Base-by-base conservation (phyloP, 2,329 filamentous ascomycete species). In the Colletotrichum sp. region DNA sequence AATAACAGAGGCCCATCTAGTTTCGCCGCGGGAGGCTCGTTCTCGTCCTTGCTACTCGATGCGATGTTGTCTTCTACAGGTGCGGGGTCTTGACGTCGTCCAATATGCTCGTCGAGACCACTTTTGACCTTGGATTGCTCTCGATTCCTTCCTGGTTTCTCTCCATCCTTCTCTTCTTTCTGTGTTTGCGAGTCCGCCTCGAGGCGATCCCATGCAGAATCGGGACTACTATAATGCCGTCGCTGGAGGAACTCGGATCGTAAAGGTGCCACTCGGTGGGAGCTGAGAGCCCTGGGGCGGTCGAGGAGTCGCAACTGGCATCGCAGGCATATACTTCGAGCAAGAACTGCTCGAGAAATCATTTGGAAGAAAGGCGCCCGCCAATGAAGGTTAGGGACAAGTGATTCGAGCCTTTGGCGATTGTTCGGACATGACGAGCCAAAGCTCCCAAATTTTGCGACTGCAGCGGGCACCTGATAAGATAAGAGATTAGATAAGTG, bases 321-420 rank as follows among this genome's bases (percentile, higher is more conserved):
- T 79, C 79, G 79, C 62, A 81, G 78, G 76, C 83, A 85, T 38
- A 84, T 79, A 48, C 80, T 82, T 80, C 83, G 80, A 75, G 81
- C 79, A 67, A 80, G 78, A 10, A 75, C 78, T 73, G 81, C 81
- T 77, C 82, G 82, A 24, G 83, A 81, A 77, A 86, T 79, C 85
- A 86, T 86, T 74, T 79, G 79, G 65, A 69, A 56, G 24, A 77
- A 75, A 71, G 43, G 36, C 48, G 18, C 66, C 48, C 30, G 14
- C 24, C 34, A 58, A 21, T n/a, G 43, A 32, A 21, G 28, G 61
- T 30, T 24, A 34, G 70, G 18, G n/a, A 30, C 16, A 32, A 59
- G 16, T 43, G 30, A 32, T 52, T 70, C 48, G 30, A 73, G 43
- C n/a, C 12, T 38, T 63, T 70, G 48, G 36, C 34, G 52, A 30